A percentile compares a stretch with the other conserved stretches of the same genome.
phyloP scores from a whole-genome alignment of 2,329 filamentous ascomycete species.

The Paecilomyces sp. region DNA sequence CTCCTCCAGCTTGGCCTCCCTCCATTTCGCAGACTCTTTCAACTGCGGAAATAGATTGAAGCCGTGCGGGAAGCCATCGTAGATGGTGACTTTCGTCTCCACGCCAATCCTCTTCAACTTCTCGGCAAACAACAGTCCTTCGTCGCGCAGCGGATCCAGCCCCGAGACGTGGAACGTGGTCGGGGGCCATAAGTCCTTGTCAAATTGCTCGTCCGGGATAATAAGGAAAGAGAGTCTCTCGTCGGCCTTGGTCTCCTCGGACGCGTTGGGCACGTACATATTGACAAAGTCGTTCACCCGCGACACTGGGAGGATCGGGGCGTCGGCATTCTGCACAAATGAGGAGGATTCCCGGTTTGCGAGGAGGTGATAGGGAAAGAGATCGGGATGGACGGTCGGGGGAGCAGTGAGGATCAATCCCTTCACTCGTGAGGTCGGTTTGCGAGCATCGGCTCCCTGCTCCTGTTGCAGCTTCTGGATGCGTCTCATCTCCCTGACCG shows the following conservation, averaged over 20 bases:
- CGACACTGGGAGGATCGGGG: neutral
- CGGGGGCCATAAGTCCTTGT: neutral
- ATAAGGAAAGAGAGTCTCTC: neutral
- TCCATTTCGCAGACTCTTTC: neutral
- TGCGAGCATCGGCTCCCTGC: neutral
- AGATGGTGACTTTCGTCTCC: neutral
- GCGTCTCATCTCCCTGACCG: constrained; percentile 1
- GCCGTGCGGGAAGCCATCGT: neutral
- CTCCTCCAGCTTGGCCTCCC: neutral
- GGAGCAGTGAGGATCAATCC: neutral
- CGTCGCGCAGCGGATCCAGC: neutral
- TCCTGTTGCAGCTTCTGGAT: neutral
- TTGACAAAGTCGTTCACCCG: neutral
- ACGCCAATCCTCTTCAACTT: neutral
- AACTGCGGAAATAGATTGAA: constrained; percentile 1
- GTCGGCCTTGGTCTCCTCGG: neutral
- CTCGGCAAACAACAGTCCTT: neutral
- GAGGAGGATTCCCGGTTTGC: neutral
- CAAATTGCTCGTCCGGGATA: neutral
- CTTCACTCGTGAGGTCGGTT: neutral
- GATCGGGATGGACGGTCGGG: neutral
- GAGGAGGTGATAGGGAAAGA: neutral
- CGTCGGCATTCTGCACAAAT: neutral
- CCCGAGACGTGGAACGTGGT: neutral
- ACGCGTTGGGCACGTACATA: neutral